Conservation (phyloP, 73 alveolate species). For the Symbiodinium pilosum region DNA sequence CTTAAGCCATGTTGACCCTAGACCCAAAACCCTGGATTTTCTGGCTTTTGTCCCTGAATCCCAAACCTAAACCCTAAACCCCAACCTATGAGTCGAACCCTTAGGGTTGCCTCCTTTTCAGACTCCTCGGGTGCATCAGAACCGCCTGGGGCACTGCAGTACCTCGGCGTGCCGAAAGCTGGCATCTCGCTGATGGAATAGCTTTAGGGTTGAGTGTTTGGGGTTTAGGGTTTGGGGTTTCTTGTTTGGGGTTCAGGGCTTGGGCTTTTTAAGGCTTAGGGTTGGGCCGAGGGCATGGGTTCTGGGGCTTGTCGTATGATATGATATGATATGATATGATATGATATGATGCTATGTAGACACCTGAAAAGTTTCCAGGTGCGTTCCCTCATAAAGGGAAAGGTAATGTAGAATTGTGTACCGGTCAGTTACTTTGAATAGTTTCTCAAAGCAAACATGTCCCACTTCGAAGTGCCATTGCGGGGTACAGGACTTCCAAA, state of each 20-base stretch:
- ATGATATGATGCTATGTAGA: too few relatives aligned
- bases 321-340: too few relatives aligned
- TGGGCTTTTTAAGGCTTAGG: not conserved
- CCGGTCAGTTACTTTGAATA: too few relatives aligned
- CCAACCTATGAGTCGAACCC: not conserved
- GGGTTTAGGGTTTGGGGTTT: constrained; percentile 6
- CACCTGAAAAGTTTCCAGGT: too few relatives aligned
- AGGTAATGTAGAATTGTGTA: too few relatives aligned
- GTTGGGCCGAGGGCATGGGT: not conserved
- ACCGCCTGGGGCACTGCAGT: not conserved
- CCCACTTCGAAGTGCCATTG: too few relatives aligned
- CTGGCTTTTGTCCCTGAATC: not conserved
- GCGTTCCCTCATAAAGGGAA: too few relatives aligned
- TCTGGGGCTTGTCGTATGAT: too few relatives aligned
- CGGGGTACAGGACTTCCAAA: too few relatives aligned
- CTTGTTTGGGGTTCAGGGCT: not conserved
- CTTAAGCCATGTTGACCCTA: too few relatives aligned
- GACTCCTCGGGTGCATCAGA: not conserved
- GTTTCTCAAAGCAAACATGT: too few relatives aligned
- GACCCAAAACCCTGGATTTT: not conserved
- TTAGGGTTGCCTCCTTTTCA: not conserved
- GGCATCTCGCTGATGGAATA: not conserved
- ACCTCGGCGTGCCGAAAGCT: not conserved
- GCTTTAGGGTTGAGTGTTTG: not conserved
- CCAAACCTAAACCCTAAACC: not conserved